Base-by-base conservation (phyloP, 441 rosid genomes). In the Populus hybrid region DNA sequence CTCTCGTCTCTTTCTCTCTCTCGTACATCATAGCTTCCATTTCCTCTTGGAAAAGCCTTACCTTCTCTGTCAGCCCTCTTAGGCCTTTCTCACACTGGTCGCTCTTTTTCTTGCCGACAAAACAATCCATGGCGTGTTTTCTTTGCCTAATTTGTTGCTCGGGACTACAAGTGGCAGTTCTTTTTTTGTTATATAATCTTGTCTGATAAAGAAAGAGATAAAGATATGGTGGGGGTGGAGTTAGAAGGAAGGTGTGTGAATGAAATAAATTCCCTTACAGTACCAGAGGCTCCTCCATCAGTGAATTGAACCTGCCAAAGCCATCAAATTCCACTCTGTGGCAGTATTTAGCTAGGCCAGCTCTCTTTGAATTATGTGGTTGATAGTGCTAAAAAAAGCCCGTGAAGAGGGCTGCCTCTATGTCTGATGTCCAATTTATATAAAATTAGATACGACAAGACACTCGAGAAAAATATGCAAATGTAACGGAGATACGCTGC, bases 41-140 rank as follows among this genome's bases (percentile, higher is more conserved):
- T 71, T 89, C 95, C 79, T 82, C 89, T 69, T 87, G 82, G 14
- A 87, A 65, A 68, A 84, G 79, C 87, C 83, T 85, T 68, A 89
- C 79, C 78, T 79, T 87, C 79, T 86, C 87, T 0, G 78, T 82
- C 73, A 81, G 74, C 50, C 64, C 80, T 71, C 77, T 74, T 31
- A 77, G 74, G 8, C 74, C 73, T 50, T 76, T 81, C 79, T 65
- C 78, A 76, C 77, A 20, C 35, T 26, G 5, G 42, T 70, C 71
- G 42, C 71, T 78, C 83, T 61, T 82, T 24, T 71, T 86, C 89
- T 86, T 92, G 83, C 90, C 85, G 16, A 74, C 76, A 40, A 80
- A 85, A 35, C 86, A 81, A 69, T 88, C 92, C 96, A 91, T 90
- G 26, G 10, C 8, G 6, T 31, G 64, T 16, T n/a, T 69, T 26